Evolutionary conservation across 2,329 filamentous ascomycete species (phyloP).

Genomic region (Arachnopeziza araneosa): DNA sequence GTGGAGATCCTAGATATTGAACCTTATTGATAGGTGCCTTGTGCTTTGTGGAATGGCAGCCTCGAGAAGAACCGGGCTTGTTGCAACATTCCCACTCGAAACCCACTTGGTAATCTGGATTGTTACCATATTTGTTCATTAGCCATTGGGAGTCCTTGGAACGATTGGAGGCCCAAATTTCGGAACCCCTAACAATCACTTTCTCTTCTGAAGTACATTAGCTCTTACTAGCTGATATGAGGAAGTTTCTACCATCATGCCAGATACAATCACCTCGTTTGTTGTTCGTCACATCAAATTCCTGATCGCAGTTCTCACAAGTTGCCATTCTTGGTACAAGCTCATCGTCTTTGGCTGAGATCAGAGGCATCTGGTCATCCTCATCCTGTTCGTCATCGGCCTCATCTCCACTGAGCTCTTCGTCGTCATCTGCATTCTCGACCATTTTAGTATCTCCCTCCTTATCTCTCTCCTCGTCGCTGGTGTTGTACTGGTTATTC

Average conservation of each 20-base stretch:
- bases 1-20: background rate
- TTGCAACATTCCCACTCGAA: slow-evolving; percentile 13
- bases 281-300: slow-evolving; percentile 9
- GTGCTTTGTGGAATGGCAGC: slow-evolving; percentile 1
- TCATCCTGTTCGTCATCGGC: background rate
- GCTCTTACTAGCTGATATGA: background rate
- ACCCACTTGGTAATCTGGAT: slow-evolving; percentile 6
- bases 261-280: slow-evolving; percentile 3
- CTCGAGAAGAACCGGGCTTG: background rate
- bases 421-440: background rate
- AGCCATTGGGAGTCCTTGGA: too few relatives aligned
- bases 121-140: slow-evolving; percentile 1
- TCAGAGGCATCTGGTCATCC: slow-evolving; percentile 1
- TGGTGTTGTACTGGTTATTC: too few relatives aligned
- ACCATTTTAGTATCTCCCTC: too few relatives aligned
- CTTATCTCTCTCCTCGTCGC: too few relatives aligned
- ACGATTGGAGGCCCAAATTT: too few relatives aligned
- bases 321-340: slow-evolving; percentile 1
- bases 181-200: too few relatives aligned
- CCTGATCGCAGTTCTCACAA: slow-evolving; percentile 10
- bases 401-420: background rate
- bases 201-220: too few relatives aligned
- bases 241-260: slow-evolving; percentile 10
- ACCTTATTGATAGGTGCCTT: slow-evolving; percentile 4
- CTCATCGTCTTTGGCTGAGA: slow-evolving; percentile 3